phyloP scores from a whole-genome alignment of 164 flowering plant genomes.

The Vitis rupestris region DNA sequence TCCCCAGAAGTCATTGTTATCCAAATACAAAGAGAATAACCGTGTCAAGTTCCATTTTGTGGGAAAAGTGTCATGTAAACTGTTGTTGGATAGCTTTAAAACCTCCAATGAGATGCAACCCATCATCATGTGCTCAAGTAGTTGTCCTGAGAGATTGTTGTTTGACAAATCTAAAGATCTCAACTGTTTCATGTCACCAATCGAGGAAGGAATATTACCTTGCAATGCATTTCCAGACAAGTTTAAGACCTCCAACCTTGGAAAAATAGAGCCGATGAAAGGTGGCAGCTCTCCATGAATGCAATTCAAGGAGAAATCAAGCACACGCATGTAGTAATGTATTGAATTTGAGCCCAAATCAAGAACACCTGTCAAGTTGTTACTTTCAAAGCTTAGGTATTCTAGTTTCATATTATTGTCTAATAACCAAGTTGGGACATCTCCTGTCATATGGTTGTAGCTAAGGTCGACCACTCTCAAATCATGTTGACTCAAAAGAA shows the following conservation, averaged over 20 bases:
- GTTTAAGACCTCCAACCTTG: background rate
- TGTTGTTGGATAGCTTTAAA: constrained; percentile 1
- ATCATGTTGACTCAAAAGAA: constrained; percentile 12
- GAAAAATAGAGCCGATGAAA: background rate
- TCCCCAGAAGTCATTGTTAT: background rate
- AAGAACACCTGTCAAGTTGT: constrained; percentile 5
- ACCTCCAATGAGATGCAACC: background rate
- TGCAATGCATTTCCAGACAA: background rate
- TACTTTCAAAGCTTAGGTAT: background rate
- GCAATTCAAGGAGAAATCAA: constrained; percentile 12
- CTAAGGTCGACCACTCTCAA: constrained; percentile 6
- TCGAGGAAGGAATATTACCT: background rate
- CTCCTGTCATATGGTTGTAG: constrained; percentile 1
- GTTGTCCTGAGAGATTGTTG: background rate
- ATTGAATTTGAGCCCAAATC: constrained; percentile 2
- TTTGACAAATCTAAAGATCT: background rate
- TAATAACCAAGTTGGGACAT: constrained; percentile 19
- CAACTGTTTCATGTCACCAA: background rate
- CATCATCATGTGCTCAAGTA: background rate
- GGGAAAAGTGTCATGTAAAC: background rate
- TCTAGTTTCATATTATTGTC: constrained; percentile 13
- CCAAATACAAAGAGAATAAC: background rate
- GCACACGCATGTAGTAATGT: background rate
- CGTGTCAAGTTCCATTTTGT: background rate
- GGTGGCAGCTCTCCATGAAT: constrained; percentile 5